These are phyloP conservation scores for Trichomonas vaginalis DNA, from an alignment of 208 protist species.

Conservation along the genomic window DNA sequence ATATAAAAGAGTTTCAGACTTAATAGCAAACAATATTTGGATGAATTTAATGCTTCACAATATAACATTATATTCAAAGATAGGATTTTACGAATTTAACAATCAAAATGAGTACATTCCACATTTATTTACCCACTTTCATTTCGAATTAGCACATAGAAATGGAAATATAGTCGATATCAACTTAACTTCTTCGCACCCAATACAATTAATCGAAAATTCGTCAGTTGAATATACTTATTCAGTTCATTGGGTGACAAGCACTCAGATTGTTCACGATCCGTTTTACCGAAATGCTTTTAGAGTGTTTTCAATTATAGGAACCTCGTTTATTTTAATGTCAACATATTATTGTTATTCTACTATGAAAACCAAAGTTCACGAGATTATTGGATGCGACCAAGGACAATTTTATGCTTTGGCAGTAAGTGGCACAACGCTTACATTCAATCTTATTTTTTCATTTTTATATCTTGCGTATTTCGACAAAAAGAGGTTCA, in stretches of 20 bases:
- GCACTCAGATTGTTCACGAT: background rate
- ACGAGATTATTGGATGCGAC: background rate
- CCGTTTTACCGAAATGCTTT: background rate
- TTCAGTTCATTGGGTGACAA: background rate
- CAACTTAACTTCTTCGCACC: background rate
- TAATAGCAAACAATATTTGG: background rate
- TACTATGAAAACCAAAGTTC: background rate
- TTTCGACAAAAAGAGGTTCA: background rate
- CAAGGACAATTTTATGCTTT: background rate
- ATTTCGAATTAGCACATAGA: background rate
- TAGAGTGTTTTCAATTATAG: background rate
- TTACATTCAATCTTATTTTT: background rate
- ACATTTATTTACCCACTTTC: background rate
- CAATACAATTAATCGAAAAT: background rate
- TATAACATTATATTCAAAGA: background rate
- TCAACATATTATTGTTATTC: background rate
- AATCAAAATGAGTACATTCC: background rate
- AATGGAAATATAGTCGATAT: background rate
- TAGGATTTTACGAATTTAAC: background rate
- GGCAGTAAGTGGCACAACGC: background rate
- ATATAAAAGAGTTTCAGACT: background rate
- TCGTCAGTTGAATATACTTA: background rate
- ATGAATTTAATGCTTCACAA: background rate
- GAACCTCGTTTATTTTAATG: background rate
- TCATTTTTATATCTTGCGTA: background rate